These are phyloP conservation scores for Stramenopiles sp. DNA, from an alignment of 352 stramenopile species.

Conservation along the genomic window DNA sequence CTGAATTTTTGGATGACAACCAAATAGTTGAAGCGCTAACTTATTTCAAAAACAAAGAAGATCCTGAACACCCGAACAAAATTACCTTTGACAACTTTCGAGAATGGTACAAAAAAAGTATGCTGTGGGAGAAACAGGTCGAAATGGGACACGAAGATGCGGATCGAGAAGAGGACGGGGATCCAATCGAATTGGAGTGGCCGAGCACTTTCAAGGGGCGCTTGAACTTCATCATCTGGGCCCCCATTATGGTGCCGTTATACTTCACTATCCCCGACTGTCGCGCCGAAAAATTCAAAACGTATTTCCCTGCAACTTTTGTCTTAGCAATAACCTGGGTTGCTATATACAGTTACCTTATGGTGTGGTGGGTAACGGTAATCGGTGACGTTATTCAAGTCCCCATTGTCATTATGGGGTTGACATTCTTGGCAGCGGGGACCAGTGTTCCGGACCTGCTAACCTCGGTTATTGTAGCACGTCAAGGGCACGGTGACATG, in stretches of 20 bases:
- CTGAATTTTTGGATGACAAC: not conserved
- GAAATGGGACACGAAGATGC: constrained; percentile 22
- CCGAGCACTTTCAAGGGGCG: not conserved
- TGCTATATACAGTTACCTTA: not conserved
- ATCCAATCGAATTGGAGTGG: not conserved
- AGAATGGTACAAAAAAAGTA: constrained; percentile 36
- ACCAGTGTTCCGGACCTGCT: not conserved
- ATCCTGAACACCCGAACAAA: constrained; percentile 25
- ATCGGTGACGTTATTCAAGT: not conserved
- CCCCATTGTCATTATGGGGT: not conserved
- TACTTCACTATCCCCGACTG: constrained; percentile 31
- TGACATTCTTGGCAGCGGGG: not conserved
- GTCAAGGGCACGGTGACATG: constrained; percentile 8
- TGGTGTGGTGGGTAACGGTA: not conserved
- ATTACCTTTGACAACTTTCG: constrained; percentile 40
- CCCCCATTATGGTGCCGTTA: constrained; percentile 26
- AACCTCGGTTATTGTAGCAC: not conserved
- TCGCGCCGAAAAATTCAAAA: constrained; percentile 17
- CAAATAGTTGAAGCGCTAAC: not conserved
- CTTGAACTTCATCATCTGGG: constrained; percentile 15
- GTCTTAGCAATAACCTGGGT: constrained; percentile 11
- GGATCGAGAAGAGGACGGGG: constrained; percentile 12
- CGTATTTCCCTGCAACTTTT: constrained; percentile 25
- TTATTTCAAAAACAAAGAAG: constrained; percentile 5
- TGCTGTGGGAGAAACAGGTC: constrained; percentile 16